Conservation (phyloP, 1,284 basidiomycete species). For the Cystobasidium sp. region DNA sequence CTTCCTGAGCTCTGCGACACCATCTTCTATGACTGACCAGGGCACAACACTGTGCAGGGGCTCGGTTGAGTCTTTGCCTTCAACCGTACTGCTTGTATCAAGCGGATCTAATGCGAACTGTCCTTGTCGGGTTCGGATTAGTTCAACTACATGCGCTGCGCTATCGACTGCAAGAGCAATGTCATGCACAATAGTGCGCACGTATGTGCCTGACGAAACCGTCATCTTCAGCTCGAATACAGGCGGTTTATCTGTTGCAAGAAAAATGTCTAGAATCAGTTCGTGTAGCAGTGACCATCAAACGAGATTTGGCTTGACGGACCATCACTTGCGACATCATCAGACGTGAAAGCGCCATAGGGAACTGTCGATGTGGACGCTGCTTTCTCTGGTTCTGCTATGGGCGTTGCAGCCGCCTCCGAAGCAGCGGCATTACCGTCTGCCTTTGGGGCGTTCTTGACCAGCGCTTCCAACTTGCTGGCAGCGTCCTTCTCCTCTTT, state of each 20-base stretch:
- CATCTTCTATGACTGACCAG: conserved; percentile 30
- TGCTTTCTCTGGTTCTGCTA: background rate
- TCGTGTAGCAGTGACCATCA: background rate
- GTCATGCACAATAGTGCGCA: conserved; percentile 86
- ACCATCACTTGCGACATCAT: background rate
- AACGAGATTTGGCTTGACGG: background rate
- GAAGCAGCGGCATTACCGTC: conserved; percentile 63
- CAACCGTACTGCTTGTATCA: background rate
- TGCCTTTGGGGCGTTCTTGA: conserved; percentile 58
- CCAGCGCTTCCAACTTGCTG: conserved; percentile 63
- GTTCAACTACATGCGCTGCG: conserved; percentile 86
- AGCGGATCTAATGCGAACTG: conserved; percentile 62
- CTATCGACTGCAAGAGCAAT: conserved; percentile 78
- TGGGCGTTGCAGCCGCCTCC: background rate
- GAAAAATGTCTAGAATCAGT: background rate
- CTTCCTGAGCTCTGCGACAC: conserved; percentile 17
- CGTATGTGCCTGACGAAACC: conserved; percentile 95
- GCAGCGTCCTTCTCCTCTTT: conserved; percentile 72
- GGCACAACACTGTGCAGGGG: conserved; percentile 34
- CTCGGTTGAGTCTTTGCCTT: conserved; percentile 19
- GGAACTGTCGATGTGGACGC: background rate
- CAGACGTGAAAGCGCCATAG: background rate
- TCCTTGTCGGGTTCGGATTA: conserved; percentile 83
- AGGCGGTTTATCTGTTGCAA: conserved; percentile 61
- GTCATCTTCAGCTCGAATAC: conserved; percentile 88